Conservation (phyloP, 75 land plant genomes). For the Selaginella tamariscina region DNA sequence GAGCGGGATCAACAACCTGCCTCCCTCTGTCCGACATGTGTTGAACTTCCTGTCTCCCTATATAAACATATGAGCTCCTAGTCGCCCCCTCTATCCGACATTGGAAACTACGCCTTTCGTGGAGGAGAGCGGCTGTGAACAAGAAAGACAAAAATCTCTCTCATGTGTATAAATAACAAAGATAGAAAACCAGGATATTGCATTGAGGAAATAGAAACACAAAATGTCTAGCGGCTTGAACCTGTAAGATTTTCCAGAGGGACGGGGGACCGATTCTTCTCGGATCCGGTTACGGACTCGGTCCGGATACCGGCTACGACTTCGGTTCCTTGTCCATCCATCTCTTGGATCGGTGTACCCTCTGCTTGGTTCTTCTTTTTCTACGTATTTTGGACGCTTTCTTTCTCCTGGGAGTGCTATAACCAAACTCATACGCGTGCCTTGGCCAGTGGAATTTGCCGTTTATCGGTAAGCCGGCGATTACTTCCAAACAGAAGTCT, state of each 20-base stretch:
- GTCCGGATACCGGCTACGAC: background rate
- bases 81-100: no score
- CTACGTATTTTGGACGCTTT: no score
- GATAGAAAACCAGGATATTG: no score
- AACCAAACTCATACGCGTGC: background rate
- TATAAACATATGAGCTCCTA: no score
- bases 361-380: background rate
- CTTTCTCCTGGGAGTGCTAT: background rate
- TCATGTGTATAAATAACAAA: no score
- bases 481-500: background rate
- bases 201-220: background rate
- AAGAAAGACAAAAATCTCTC: no score
- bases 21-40: no score
- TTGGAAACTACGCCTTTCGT: no score
- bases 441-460: background rate
- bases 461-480: background rate
- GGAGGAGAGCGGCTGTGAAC: constrained; percentile 1
- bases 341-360: background rate
- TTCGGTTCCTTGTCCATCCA: background rate
- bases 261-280: background rate
- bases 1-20: no score
- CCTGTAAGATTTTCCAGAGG: background rate
- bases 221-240: background rate
- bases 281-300: background rate
- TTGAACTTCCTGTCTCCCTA: no score